These are phyloP conservation scores for Knoxdaviesia proteae DNA, from an alignment of 2,329 filamentous ascomycete species.

Conservation along the genomic window DNA sequence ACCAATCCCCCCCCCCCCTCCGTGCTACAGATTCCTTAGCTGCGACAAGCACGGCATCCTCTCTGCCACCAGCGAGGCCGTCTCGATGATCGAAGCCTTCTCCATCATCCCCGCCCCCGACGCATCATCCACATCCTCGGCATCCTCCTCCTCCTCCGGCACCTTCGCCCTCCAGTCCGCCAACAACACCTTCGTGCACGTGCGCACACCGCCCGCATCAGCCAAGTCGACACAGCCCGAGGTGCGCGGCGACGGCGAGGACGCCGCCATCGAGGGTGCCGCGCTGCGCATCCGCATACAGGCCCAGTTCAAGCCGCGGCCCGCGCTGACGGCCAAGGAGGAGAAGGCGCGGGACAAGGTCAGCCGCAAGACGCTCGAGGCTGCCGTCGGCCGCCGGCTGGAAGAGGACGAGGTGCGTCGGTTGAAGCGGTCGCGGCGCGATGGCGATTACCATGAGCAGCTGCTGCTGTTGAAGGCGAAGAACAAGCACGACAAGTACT, in stretches of 20 bases:
- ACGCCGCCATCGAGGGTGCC: slow-evolving; percentile 44
- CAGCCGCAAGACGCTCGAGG: slow-evolving; percentile 66
- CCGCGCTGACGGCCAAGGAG: slow-evolving; percentile 54
- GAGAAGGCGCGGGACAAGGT: slow-evolving; percentile 73
- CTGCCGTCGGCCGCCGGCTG: slow-evolving; percentile 52
- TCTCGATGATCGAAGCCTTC: slow-evolving; percentile 71
- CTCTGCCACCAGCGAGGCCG: slow-evolving; percentile 57
- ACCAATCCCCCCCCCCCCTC: not conserved
- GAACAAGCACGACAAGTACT: slow-evolving; percentile 77
- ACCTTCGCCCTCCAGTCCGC: slow-evolving; percentile 58
- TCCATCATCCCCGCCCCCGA: slow-evolving; percentile 23
- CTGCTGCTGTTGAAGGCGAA: slow-evolving; percentile 77
- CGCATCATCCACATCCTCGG: slow-evolving; percentile 8
- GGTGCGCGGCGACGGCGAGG: slow-evolving; percentile 57
- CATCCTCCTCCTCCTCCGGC: slow-evolving; percentile 39
- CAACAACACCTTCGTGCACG: slow-evolving; percentile 47
- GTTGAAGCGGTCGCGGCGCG: slow-evolving; percentile 62
- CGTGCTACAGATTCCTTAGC: slow-evolving; percentile 47
- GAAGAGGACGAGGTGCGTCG: slow-evolving; percentile 71
- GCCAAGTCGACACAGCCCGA: slow-evolving; percentile 33
- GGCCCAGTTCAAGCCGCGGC: slow-evolving; percentile 70
- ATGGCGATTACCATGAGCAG: slow-evolving; percentile 79
- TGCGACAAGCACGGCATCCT: slow-evolving; percentile 70
- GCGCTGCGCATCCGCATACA: slow-evolving; percentile 79
- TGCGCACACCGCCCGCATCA: slow-evolving; percentile 30